These are phyloP conservation scores for Lyophyllum shimeji DNA, from an alignment of 768 basidiomycete genomes.

Conservation along the genomic window DNA sequence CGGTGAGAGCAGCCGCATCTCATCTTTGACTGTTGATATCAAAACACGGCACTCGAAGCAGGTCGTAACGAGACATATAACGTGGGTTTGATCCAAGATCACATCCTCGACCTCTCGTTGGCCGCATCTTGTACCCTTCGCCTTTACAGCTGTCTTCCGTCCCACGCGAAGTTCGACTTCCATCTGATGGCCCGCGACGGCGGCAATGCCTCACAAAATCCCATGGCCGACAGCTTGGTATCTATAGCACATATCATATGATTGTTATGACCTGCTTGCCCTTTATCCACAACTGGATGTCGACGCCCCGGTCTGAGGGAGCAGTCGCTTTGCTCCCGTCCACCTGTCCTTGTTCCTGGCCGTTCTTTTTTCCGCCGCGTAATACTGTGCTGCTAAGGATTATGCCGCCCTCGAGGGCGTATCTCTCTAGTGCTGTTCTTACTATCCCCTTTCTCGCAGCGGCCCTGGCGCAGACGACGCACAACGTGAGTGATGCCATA, in stretches of 20 bases:
- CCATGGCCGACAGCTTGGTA: background rate
- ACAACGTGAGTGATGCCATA: slow-evolving; percentile 8
- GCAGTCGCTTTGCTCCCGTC: background rate
- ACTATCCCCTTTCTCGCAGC: slow-evolving; percentile 1
- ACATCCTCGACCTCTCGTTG: background rate
- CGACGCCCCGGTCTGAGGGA: slow-evolving; percentile 2
- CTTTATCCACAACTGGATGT: background rate
- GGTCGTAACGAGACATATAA: background rate
- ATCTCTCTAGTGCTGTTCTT: background rate
- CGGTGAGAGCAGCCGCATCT: background rate
- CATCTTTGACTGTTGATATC: slow-evolving; percentile 8
- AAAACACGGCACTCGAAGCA: background rate
- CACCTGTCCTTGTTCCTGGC: slow-evolving; percentile 2
- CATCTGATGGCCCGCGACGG: slow-evolving; percentile 1
- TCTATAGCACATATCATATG: background rate
- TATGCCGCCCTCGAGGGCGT: slow-evolving; percentile 2
- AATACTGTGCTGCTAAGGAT: background rate
- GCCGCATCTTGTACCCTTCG: background rate
- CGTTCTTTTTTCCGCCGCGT: background rate
- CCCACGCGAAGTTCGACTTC: slow-evolving; percentile 1
- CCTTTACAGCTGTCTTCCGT: background rate
- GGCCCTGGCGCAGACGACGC: slow-evolving; percentile 9
- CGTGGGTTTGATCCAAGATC: background rate
- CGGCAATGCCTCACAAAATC: background rate
- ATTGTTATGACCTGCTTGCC: slow-evolving; percentile 8